Conservation (phyloP, 495 filamentous ascomycete genomes). For the Xylaria telfairii region DNA sequence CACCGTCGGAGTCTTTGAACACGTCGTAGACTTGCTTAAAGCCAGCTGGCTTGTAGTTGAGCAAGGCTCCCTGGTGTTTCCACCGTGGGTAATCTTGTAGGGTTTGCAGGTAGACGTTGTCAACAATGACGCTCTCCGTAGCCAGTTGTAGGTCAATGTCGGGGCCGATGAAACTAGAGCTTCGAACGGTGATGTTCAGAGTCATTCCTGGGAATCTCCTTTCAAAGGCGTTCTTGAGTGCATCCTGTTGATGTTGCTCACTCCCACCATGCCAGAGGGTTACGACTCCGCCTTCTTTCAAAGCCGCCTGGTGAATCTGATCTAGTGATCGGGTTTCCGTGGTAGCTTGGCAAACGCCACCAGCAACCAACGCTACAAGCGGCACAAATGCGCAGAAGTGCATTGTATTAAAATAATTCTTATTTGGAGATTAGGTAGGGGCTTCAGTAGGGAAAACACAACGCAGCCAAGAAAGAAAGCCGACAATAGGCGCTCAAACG, state of each 20-base stretch:
- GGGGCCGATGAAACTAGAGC: neutral
- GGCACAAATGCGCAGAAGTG: neutral
- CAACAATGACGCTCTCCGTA: neutral
- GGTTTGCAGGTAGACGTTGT: neutral
- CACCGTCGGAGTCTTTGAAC: neutral
- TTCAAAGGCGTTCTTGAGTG: neutral
- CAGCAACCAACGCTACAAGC: neutral
- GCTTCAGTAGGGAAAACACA: neutral
- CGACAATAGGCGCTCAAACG: neutral
- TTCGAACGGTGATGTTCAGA: neutral
- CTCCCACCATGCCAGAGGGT: constrained; percentile 1
- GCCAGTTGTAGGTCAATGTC: neutral
- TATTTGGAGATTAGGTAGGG: neutral
- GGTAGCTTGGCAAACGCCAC: neutral
- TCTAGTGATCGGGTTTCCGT: neutral
- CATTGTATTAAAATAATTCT: neutral
- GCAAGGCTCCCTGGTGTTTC: neutral
- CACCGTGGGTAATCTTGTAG: neutral
- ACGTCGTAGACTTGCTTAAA: neutral
- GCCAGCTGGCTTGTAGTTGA: constrained; percentile 6
- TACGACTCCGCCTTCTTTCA: constrained; percentile 2
- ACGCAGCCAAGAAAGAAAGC: neutral
- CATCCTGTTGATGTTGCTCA: neutral
- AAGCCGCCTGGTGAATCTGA: neutral
- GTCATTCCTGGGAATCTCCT: neutral